Evolutionary conservation across 352 stramenopile genomes (phyloP).

Genomic region (Phytophthora tentaculata): DNA sequence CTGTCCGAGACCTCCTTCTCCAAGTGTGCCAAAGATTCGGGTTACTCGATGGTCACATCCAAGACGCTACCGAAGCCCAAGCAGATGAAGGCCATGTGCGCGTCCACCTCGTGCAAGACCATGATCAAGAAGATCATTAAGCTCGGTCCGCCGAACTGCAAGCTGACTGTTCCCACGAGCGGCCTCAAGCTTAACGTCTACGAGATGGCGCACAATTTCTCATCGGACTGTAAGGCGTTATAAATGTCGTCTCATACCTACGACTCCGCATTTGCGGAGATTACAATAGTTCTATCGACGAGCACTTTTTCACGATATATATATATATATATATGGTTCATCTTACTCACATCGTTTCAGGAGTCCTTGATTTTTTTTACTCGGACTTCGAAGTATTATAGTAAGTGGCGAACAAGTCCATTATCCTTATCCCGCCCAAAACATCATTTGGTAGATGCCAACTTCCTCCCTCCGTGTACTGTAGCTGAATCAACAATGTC

Average conservation of each 20-base stretch:
- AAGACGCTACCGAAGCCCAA: constrained; percentile 28
- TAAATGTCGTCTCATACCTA: no score
- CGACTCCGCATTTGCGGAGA: no score
- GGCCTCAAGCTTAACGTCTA: background rate
- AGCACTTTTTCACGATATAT: no score
- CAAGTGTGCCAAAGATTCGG: constrained; percentile 30
- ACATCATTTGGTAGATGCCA: no score
- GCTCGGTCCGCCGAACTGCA: background rate
- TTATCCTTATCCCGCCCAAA: no score
- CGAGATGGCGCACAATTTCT: background rate
- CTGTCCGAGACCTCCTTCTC: constrained; percentile 28
- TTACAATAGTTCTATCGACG: no score
- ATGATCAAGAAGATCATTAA: constrained; percentile 21
- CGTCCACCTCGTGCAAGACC: constrained; percentile 30
- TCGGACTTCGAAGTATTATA: no score
- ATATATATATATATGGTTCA: no score
- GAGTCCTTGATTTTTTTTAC: no score
- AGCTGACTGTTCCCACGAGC: background rate
- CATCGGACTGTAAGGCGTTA: background rate
- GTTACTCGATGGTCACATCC: constrained; percentile 38
- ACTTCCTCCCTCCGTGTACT: no score
- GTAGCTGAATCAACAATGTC: background rate
- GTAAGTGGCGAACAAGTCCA: no score
- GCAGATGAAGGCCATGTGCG: constrained; percentile 29
- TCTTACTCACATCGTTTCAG: no score